Evolutionary conservation across 2,329 filamentous ascomycete species (phyloP), one percentile per base, ranked within the genome.

Genomic region (Trichophyton benhamiae): DNA sequence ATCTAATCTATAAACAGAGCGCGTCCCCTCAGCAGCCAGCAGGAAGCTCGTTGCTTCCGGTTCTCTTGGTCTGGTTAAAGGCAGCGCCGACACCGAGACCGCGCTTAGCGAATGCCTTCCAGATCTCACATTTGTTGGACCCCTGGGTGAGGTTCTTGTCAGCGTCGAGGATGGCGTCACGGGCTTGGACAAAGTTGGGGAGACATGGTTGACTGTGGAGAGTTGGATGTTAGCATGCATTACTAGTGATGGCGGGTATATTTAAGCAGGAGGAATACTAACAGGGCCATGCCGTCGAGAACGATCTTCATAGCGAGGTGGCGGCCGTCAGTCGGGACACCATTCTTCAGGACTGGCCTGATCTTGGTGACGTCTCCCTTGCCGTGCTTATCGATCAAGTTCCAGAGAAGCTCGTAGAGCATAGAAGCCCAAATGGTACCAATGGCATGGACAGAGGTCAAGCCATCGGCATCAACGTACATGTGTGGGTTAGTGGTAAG

Each of bases 271-370:
- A n/a, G 53, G 17, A 22, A 27, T 36, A 59, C 63, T 55, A 60
- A 64, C 63, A 64, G 15, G 58, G 63, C 63, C 63, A 64, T 60
- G 48, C 63, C 63, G 48, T 64, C 63, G 11, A 64, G 46, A 30
- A 64, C 60, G 1, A 64, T 44, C 38, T 64, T 64, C 60, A 64
- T 64, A 17, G 60, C 36, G n/a, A 64, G 63, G 20, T 62, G 57
- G 4, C 58, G 62, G 42, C 63, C 63, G 42, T 64, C 63, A 33
- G 42, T 62, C 8, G 63, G 63, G 17, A 62, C 63, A 25, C 60
- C 60, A 3, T 60, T 52, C 25, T 41, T 42, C 22, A 64, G 22
- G 11, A 20, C 17, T 22, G 63, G 63, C 5, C 15, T 27, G 22
- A 57, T 41, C 9, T 38, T 58, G 46, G 55, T 58, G 33, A 58